A percentile compares a stretch with the other conserved stretches of the same genome.
These are phyloP conservation scores for Parastagonospora avenae DNA, from an alignment of 2,329 filamentous ascomycete genomes.

Conservation along the genomic window DNA sequence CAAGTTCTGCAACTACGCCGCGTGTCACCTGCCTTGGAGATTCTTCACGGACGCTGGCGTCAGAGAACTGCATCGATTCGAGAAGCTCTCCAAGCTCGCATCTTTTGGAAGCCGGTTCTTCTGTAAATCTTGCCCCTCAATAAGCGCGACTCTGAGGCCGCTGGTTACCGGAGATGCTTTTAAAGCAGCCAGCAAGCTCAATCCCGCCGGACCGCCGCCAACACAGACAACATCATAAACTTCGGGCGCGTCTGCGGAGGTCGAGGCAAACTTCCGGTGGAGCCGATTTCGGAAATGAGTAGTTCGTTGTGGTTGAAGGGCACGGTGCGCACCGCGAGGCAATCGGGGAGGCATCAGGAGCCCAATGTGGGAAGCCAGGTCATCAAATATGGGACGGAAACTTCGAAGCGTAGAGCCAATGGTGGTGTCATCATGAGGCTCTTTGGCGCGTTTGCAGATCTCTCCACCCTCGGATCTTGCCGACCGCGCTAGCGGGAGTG, in stretches of 20 bases:
- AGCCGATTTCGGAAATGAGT: slow-evolving; percentile 20
- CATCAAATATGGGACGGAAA: slow-evolving; percentile 23
- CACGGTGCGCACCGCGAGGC: slow-evolving; percentile 21
- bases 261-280: slow-evolving; percentile 40
- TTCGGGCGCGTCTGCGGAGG: slow-evolving; percentile 58
- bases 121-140: slow-evolving; percentile 85
- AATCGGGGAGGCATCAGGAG: slow-evolving; percentile 43
- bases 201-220: slow-evolving; percentile 84
- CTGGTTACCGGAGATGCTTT: slow-evolving; percentile 73
- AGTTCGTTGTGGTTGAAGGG: slow-evolving; percentile 15
- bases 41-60: slow-evolving; percentile 88
- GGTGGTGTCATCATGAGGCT: slow-evolving; percentile 32
- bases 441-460: slow-evolving; percentile 30
- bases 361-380: slow-evolving; percentile 13
- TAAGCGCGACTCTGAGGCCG: slow-evolving; percentile 79
- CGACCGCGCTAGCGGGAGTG: slow-evolving; percentile 2
- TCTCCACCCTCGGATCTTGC: not conserved
- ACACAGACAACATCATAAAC: slow-evolving; percentile 94
- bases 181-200: slow-evolving; percentile 63
- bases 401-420: slow-evolving; percentile 10
- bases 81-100: slow-evolving; percentile 71
- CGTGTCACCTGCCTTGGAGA: slow-evolving; percentile 59
- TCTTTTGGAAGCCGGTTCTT: slow-evolving; percentile 69
- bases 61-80: slow-evolving; percentile 93
- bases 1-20: not conserved